phyloP scores from a whole-genome alignment of 495 filamentous ascomycete genomes.

The Achaetomiella virescens region DNA sequence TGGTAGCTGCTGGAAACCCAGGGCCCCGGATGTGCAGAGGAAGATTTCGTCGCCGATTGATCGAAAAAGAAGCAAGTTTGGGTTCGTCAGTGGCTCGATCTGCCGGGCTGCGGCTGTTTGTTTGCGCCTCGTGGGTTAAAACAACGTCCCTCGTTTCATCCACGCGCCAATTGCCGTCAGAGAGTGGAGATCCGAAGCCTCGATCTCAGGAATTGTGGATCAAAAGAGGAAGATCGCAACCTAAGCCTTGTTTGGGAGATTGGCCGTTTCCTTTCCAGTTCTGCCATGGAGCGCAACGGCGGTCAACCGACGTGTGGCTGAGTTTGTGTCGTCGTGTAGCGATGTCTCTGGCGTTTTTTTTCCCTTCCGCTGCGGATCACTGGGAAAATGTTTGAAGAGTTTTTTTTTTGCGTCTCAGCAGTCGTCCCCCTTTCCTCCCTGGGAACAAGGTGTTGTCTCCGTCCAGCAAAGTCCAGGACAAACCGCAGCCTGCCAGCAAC shows the following conservation, averaged over 20 bases:
- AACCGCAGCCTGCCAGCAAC: too few species aligned
- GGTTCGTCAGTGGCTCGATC: constrained; percentile 3
- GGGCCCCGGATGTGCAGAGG: not conserved
- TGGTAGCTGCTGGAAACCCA: too few species aligned
- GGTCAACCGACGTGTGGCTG: not conserved
- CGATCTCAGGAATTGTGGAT: not conserved
- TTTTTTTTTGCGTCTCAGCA: too few species aligned
- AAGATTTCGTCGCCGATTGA: not conserved
- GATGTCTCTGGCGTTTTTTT: not conserved
- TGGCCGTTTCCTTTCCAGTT: not conserved
- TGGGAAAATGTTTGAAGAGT: not conserved
- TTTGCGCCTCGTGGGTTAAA: not conserved
- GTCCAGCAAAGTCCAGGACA: too few species aligned
- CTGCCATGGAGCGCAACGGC: not conserved
- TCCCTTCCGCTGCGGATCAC: not conserved
- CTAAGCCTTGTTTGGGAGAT: not conserved
- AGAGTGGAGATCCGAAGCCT: not conserved
- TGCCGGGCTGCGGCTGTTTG: constrained; percentile 1
- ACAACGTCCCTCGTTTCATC: constrained; percentile 5
- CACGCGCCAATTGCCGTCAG: constrained; percentile 7
- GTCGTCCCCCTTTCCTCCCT: too few species aligned
- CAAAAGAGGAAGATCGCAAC: not conserved
- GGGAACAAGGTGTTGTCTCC: too few species aligned
- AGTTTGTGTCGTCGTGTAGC: not conserved
- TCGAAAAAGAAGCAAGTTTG: not conserved